Evolutionary conservation across 352 stramenopile species (phyloP), one percentile per base, ranked within the genome.

Genomic region (Phytophthora sansomeana): DNA sequence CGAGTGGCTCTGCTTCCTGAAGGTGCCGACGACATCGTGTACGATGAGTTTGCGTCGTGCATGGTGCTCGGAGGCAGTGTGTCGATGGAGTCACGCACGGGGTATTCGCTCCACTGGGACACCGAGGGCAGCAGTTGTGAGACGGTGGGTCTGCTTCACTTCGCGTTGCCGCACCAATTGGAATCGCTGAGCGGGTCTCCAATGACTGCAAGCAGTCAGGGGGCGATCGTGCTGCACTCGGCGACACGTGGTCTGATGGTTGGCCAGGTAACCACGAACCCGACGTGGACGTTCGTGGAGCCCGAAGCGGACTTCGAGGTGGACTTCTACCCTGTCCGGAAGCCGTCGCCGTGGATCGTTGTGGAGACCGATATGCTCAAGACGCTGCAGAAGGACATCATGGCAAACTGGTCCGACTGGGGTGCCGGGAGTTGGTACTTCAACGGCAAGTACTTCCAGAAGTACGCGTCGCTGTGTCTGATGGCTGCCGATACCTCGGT

Each of bases 391-490:
- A 66, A 49, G 13, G 81, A 90, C 29, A 87, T 90, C 54, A 67
- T 68, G 9, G 62, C 51, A 5, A 54, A 77, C 3, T 88, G 81
- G 81, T 54, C 30, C 5, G 63, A 33, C 17, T 72, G 85, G 35
- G 29, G 66, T 26, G 55, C 75, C 16, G 70, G 69, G 9, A 87
- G 77, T 43, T 88, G 83, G 72, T 90, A 90, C 67, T 90, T 79
- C 60, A 88, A 77, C 33, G 81, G 81, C 62, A 90, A 90, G 61
- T 67, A 67, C 14, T 81, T 76, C 52, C 81, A 90, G 65, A 90
- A 90, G 78, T 88, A 88, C 55, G 81, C 81, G 29, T 87, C 81
- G 28, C 57, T 90, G 32, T 90, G 81, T 50, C 58, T 90, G 24
- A 84, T 90, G 71, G 81, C 78, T 0, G 65, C 72, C 3, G 74